phyloP scores from a whole-genome alignment of 2,329 filamentous ascomycete genomes.

The Trichoderma aggressivum region DNA sequence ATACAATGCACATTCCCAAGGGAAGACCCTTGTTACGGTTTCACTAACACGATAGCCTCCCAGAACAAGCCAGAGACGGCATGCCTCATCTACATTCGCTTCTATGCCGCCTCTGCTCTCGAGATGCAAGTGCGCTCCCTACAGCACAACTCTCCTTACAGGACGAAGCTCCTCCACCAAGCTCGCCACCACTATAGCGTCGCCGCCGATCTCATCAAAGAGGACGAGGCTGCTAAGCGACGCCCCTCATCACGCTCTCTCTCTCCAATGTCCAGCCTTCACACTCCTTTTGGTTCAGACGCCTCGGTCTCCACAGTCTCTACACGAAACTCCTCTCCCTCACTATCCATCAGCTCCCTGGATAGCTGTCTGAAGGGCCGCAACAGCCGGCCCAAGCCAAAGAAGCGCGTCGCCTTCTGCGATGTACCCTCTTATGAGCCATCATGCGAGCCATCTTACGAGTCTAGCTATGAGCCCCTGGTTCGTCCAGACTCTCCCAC shows the following conservation, averaged over 20 bases:
- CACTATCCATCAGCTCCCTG: constrained; percentile 35
- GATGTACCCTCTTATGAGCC: constrained; percentile 36
- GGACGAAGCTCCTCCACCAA: constrained; percentile 47
- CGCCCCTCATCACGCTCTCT: constrained; percentile 41
- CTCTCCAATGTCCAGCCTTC: constrained; percentile 38
- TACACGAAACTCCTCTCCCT: constrained; percentile 46
- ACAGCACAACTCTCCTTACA: constrained; percentile 43
- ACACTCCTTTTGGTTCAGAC: constrained; percentile 47
- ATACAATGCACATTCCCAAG: not conserved
- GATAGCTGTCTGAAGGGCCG: constrained; percentile 19
- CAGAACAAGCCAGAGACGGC: constrained; percentile 43
- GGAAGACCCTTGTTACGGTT: not conserved
- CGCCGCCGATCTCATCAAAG: constrained; percentile 47
- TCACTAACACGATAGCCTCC: not conserved
- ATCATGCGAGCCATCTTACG: constrained; percentile 28
- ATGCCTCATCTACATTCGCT: constrained; percentile 57
- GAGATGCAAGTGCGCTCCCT: constrained; percentile 54
- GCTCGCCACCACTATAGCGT: constrained; percentile 51
- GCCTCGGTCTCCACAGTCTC: constrained; percentile 44
- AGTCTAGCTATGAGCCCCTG: constrained; percentile 41
- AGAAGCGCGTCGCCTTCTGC: constrained; percentile 40
- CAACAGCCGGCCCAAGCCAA: constrained; percentile 27
- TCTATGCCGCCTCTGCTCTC: constrained; percentile 59
- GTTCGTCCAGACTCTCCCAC: constrained; percentile 60
- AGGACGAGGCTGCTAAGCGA: constrained; percentile 42